Conservation (phyloP, 2,329 filamentous ascomycete species). For the Triangularia setosa region DNA sequence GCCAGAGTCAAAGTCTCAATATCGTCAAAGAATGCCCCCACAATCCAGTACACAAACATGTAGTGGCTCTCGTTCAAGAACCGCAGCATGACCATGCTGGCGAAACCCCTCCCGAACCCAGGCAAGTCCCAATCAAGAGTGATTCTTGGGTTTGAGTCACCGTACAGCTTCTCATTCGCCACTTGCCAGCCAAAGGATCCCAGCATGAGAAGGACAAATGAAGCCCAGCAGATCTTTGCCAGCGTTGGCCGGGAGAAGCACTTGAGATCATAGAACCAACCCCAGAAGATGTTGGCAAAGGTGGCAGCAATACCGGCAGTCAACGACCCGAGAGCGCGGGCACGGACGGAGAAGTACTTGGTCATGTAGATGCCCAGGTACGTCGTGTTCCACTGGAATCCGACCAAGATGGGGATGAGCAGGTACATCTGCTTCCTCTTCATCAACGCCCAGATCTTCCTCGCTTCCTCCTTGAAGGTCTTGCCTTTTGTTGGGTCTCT, state of each 20-base stretch:
- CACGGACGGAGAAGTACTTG: constrained; percentile 49
- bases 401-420: constrained; percentile 45
- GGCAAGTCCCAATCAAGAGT: constrained; percentile 45
- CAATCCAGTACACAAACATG: constrained; percentile 50
- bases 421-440: constrained; percentile 44
- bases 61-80: constrained; percentile 51
- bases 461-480: constrained; percentile 35
- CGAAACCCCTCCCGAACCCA: constrained; percentile 44
- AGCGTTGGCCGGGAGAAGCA: constrained; percentile 38
- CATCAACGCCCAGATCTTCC: constrained; percentile 37
- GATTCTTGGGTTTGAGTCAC: constrained; percentile 32
- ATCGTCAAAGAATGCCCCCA: constrained; percentile 49
- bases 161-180: constrained; percentile 44
- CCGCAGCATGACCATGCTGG: constrained; percentile 45
- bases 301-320: constrained; percentile 44
- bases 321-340: constrained; percentile 43
- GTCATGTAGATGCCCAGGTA: constrained; percentile 51
- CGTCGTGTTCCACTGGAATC: constrained; percentile 48
- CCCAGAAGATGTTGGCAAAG: constrained; percentile 45
- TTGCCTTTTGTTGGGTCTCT: constrained; percentile 35
- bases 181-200: constrained; percentile 46
- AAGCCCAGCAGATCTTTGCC: constrained; percentile 40
- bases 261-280: constrained; percentile 46
- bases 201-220: constrained; percentile 41
- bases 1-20: constrained; percentile 48